Base-by-base conservation (phyloP, 306 rosid species). In the Glycine tomentella region DNA sequence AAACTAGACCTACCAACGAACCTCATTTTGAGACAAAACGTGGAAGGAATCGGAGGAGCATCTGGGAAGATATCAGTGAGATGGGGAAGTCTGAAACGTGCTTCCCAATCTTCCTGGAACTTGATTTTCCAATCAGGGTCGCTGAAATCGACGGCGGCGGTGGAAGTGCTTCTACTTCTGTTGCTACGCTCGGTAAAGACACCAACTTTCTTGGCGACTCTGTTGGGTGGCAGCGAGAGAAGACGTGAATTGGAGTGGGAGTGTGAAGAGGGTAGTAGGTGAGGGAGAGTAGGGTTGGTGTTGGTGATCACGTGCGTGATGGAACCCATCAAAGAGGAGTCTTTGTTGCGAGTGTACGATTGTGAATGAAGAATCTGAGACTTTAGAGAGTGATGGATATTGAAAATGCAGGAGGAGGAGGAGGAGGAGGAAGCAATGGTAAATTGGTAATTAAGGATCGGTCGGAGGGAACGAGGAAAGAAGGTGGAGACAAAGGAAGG, bases 11-110 rank as follows among this genome's bases (percentile, higher is more conserved):
- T 38, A 66, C 72, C 9, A 50, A 79, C 12, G 9, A 76, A 95
- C 99, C 97, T 95, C 99, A 95, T 95, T 80, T 48, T 90, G 87
- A 95, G 98, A 74, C 98, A 95, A 77, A 95, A 95, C 25, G 99
- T 95, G 46, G 99, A 95, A n/a, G 94, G 99, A 69, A 95, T 90
- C 14, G 98, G 75, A 79, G 80, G 52, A 55, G 87, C 87, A 78
- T 93, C 91, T 0, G 69, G 84, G 79, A 93, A 90, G 33, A 88
- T 59, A 11, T 95, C 97, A 16, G 96, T 89, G 70, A 95, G 77
- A 79, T 93, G 99, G 9, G 99, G 99, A 25, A 95, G 85, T 17
- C 86, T 85, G 83, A 95, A 95, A 77, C 99, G 98, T 3, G 36
- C 70, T 75, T 86, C 94, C 73, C 93, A 91, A 17, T 95, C 97